phyloP scores from a whole-genome alignment of 2,329 filamentous ascomycete genomes.

The Zasmidium cellare region DNA sequence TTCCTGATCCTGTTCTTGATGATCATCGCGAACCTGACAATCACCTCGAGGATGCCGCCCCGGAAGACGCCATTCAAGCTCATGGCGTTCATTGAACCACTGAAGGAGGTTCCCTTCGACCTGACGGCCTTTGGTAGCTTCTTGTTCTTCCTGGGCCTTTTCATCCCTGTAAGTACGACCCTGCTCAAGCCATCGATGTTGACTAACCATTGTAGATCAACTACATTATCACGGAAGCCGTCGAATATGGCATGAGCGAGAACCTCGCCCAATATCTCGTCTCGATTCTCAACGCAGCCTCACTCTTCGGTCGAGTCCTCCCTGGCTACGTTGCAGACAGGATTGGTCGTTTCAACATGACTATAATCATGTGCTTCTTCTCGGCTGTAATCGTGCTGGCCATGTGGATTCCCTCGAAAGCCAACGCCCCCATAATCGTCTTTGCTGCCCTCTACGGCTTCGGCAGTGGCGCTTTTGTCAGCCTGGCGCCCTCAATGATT shows the following conservation, averaged over 20 bases:
- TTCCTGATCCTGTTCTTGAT: conserved; percentile 50
- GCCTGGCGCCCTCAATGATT: conserved; percentile 62
- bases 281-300: conserved; percentile 42
- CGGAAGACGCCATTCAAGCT: background rate
- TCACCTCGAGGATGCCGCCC: conserved; percentile 4
- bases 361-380: conserved; percentile 38
- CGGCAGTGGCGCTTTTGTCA: conserved; percentile 65
- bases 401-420: conserved; percentile 55
- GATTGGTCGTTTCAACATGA: conserved; percentile 43
- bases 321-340: conserved; percentile 43
- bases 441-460: conserved; percentile 72
- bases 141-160: conserved; percentile 26
- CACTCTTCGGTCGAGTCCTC: conserved; percentile 41
- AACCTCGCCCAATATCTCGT: conserved; percentile 35
- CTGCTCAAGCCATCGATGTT: background rate
- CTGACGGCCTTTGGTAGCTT: conserved; percentile 2
- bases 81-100: background rate
- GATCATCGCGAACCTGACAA: conserved; percentile 17
- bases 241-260: conserved; percentile 22
- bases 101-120: background rate
- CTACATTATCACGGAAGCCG: conserved; percentile 41
- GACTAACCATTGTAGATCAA: conserved; percentile 28
- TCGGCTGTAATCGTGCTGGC: conserved; percentile 45
- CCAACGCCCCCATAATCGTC: conserved; percentile 60
- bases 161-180: conserved; percentile 28